Evolutionary conservation across 768 basidiomycete genomes (phyloP), one percentile per base, ranked within the genome.

Genomic region (Pilatotrama ljubarskyi): DNA sequence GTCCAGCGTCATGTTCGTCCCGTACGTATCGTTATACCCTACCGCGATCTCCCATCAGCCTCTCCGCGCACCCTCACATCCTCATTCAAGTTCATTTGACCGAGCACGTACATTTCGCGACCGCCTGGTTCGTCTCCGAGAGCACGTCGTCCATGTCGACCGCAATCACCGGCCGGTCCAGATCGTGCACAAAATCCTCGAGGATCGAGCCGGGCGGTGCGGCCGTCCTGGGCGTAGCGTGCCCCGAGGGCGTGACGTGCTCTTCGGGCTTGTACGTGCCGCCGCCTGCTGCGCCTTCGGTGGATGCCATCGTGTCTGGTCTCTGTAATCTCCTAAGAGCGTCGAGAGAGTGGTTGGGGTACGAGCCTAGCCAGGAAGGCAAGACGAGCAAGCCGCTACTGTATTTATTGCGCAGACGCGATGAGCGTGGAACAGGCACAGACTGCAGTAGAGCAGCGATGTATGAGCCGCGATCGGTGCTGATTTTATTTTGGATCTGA

Each of bases 131-230:
- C n/a, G 87, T 90, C 68, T 80, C 70, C 61, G 82, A 76, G 56
- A 89, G 73, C 37, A 89, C 87, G 73, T 89, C 88, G 60, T 89
- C 87, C 55, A 88, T 65, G 70, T 89, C 87, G 40, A 87, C 73
- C 4, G 85, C 84, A 66, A 89, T 82, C 50, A 85, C 68, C 25
- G 78, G 78, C 55, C 65, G 62, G 55, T 65, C 64, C 3, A 40
- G 43, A n/a, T 56, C 53, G n/a, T 51, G 49, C 15, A 51, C 40
- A 38, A 68, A 58, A 51, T 60, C 64, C 5, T 63, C 62, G 1
- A 70, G 47, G 9, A 62, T 59, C 7, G 67, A 63, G 6, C 69
- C 69, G 0, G 69, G 63, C 9, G 55, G 56, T 11, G 66, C 67
- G 8, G 51, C 57, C 15, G 51, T 58, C 32, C 57, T 42, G 17